These are phyloP conservation scores for Talaromyces sp. DNA, from an alignment of 2,329 filamentous ascomycete genomes.

Conservation along the genomic window DNA sequence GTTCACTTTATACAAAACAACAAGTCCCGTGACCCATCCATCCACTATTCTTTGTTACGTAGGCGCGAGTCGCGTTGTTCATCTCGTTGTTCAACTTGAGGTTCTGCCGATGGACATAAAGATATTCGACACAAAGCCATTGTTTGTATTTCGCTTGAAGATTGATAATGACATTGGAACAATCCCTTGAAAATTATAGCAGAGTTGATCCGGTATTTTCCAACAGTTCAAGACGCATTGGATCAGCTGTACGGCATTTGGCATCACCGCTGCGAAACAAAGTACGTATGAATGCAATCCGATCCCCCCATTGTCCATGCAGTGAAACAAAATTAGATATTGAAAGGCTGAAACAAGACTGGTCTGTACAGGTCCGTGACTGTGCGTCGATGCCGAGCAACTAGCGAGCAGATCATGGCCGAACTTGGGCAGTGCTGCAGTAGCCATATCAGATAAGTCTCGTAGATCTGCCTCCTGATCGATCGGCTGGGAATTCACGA, in stretches of 20 bases:
- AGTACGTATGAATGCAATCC: too few species aligned
- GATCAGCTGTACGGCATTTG: too few species aligned
- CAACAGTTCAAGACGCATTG: background rate
- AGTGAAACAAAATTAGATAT: too few species aligned
- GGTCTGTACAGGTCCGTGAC: background rate
- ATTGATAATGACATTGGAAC: background rate
- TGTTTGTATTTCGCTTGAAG: background rate
- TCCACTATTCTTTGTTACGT: background rate
- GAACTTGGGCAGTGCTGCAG: background rate
- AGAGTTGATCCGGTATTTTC: background rate
- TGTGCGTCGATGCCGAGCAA: background rate
- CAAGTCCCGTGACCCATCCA: background rate
- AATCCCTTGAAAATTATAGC: background rate
- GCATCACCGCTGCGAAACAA: background rate
- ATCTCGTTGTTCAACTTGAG: background rate
- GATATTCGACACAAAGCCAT: background rate
- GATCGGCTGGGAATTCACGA: background rate
- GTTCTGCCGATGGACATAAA: too few species aligned
- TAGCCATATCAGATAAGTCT: background rate
- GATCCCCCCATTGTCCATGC: too few species aligned
- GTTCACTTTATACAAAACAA: background rate
- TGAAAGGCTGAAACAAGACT: background rate
- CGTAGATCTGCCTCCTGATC: too few species aligned
- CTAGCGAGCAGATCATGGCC: background rate
- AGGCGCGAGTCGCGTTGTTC: background rate